Evolutionary conservation across 192 early-diverging fungal genomes (phyloP), one percentile per base, ranked within the genome.

Genomic region (Dimargaris xerosporica): DNA sequence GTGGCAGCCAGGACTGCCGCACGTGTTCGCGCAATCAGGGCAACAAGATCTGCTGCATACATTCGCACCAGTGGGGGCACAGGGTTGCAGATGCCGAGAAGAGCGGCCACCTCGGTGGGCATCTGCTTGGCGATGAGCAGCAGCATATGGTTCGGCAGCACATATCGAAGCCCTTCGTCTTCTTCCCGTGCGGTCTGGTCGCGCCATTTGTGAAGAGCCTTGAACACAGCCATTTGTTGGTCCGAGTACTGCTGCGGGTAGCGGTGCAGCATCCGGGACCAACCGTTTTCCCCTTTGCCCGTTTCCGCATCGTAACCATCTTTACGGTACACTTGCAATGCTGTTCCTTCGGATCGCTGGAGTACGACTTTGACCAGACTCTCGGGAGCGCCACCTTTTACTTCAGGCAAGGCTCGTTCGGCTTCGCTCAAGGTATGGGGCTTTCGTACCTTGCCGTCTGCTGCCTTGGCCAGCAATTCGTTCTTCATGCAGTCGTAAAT

Each of bases 401-500:
- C 50, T 52, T 52, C 19, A 11, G 50, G 23, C 19, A 19, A 11
- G 11, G 21, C 50, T 28, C 21, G 11, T 52, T 52, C 50, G 34
- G 34, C 34, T 2, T 39, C 34, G 34, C 3, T 39, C 34, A 39
- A 39, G 7, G 34, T 39, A 39, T 39, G 34, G 2, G 34, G 34
- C 34, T 39, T 39, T 39, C 34, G 34, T 7, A 39, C 34, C 28
- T 10, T 52, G 23, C 21, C 50, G 23, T n/a, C 23, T 3, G 21
- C 7, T 28, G 19, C 9, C 21, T 26, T 52, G 44, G 66, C 67
- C 34, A 98, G 53, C 13, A 96, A 70, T 46, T 91, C 90, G 62
- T 85, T 85, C 42, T 92, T 81, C 84, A 99, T 85, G 23, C 83
- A 75, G 76, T 98, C 95, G 66, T 83, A 99, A 29, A 99, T 86